Evolutionary conservation across 768 basidiomycete species (phyloP).

Genomic region (Leccinellum luteum): DNA sequence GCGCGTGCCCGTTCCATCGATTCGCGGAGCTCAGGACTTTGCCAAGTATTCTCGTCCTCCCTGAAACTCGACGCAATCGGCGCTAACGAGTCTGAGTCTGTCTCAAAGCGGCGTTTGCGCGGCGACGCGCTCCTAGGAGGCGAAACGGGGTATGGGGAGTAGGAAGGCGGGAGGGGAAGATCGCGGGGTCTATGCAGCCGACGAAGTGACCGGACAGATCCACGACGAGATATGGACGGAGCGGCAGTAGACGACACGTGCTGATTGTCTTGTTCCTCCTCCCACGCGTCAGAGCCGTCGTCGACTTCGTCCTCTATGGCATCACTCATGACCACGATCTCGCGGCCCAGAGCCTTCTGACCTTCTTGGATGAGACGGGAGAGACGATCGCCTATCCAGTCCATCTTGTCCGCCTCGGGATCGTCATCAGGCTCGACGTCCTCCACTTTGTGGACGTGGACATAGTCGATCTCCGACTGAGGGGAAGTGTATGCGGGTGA

Average conservation of each 20-base stretch:
- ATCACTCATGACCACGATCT: conserved; percentile 78
- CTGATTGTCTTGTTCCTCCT: conserved; percentile 49
- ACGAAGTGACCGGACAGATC: conserved; percentile 27
- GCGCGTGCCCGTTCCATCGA: conserved; percentile 59
- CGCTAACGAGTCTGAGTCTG: conserved; percentile 24
- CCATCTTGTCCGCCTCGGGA: conserved; percentile 59
- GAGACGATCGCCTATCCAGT: conserved; percentile 77
- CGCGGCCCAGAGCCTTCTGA: conserved; percentile 69
- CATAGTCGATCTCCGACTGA: conserved; percentile 45
- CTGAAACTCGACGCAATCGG: conserved; percentile 24
- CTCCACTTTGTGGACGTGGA: conserved; percentile 28
- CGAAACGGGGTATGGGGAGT: conserved; percentile 24
- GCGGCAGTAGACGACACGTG: background rate
- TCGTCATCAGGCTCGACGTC: conserved; percentile 35
- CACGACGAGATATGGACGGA: conserved; percentile 26
- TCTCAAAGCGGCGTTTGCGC: conserved; percentile 25
- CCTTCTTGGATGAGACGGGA: conserved; percentile 73
- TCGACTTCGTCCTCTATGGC: conserved; percentile 72
- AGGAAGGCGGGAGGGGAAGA: conserved; percentile 30
- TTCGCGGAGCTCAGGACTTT: conserved; percentile 66
- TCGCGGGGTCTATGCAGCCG: conserved; percentile 21
- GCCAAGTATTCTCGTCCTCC: conserved; percentile 52
- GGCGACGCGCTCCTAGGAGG: conserved; percentile 35
- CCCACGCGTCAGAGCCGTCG: conserved; percentile 74
- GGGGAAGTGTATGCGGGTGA: conserved; percentile 31